Conservation (phyloP, 805 yeast species). For the Candida sakaeoensis region DNA sequence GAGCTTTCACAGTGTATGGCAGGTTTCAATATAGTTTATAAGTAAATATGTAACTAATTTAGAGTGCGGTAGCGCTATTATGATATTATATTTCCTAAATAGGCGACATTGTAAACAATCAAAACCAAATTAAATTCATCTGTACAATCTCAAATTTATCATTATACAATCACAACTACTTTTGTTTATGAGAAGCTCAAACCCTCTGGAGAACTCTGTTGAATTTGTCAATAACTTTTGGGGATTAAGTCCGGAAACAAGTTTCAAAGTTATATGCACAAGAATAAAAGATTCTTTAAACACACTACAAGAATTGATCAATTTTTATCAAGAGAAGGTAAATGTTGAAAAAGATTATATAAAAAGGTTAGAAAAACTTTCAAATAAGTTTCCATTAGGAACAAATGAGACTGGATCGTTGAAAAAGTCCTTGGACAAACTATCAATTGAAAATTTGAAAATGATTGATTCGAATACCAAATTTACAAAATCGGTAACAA, state of each 20-base stretch:
- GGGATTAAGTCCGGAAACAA: constrained; percentile 60
- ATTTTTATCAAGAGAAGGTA: constrained; percentile 39
- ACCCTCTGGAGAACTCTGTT: neutral
- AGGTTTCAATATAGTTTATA: too few species aligned
- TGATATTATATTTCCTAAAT: neutral
- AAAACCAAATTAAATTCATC: neutral
- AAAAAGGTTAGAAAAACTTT: constrained; percentile 48
- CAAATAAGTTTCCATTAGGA: constrained; percentile 48
- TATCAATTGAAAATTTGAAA: constrained; percentile 55
- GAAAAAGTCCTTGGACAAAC: constrained; percentile 54
- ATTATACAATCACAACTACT: neutral
- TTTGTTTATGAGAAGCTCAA: constrained; percentile 7
- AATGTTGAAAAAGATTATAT: constrained; percentile 73
- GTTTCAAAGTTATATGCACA: constrained; percentile 51
- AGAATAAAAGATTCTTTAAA: constrained; percentile 57
- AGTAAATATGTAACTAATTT: neutral
- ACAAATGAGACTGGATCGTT: constrained; percentile 57
- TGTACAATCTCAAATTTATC: neutral
- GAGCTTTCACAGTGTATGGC: too few species aligned
- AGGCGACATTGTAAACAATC: neutral
- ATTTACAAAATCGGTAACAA: constrained; percentile 49
- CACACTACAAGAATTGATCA: constrained; percentile 41
- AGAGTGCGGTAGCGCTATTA: neutral
- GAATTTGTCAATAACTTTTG: constrained; percentile 39
- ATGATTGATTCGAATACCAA: constrained; percentile 55